Conservation (phyloP, 441 rosid genomes). For the Croton setiger region DNA sequence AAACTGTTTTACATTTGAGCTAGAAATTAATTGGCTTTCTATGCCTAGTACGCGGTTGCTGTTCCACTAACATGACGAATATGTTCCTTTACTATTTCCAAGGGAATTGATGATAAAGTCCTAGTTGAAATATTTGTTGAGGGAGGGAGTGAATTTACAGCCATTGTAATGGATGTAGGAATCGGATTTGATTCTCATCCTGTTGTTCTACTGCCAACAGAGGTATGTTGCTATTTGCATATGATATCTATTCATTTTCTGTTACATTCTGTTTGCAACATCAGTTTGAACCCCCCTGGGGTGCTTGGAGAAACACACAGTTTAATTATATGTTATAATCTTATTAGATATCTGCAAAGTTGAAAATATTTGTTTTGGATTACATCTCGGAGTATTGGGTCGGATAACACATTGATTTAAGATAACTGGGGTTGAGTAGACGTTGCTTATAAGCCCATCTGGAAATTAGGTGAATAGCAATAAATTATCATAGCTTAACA, state of each 20-base stretch:
- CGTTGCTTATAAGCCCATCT: background rate
- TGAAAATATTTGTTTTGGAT: background rate
- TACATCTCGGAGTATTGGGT: background rate
- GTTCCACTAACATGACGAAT: conserved; percentile 13
- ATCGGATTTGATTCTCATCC: conserved; percentile 69
- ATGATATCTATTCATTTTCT: background rate
- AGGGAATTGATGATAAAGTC: conserved; percentile 86
- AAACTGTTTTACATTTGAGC: conserved; percentile 13
- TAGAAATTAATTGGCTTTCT: conserved; percentile 6
- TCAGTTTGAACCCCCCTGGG: background rate
- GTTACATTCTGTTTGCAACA: background rate
- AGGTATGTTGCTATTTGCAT: conserved; percentile 44
- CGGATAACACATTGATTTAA: conserved; percentile 6
- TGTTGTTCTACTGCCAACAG: conserved; percentile 83
- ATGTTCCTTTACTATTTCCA: conserved; percentile 21
- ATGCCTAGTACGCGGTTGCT: background rate
- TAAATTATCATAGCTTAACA: conserved; percentile 6
- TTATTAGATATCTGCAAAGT: background rate
- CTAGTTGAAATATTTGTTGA: conserved; percentile 77
- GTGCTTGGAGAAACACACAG: background rate
- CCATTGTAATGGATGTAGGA: conserved; percentile 92
- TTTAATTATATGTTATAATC: background rate
- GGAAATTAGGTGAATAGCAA: background rate
- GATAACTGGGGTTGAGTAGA: background rate
- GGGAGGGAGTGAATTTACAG: conserved; percentile 88